Conservation (phyloP, 2,329 filamentous ascomycete genomes). For the Aspergillus pseudonomiae region DNA sequence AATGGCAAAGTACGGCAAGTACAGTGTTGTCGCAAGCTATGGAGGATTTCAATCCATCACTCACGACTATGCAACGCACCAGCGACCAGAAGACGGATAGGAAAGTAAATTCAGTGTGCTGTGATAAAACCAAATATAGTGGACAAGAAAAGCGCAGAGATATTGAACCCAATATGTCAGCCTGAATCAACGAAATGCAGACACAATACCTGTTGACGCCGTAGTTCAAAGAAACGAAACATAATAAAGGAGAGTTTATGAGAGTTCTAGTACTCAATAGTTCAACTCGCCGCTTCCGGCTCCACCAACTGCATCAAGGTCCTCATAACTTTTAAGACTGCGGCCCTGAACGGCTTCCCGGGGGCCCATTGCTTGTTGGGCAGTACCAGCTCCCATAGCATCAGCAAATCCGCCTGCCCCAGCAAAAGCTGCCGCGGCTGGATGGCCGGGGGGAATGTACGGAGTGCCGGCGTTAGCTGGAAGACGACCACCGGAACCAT, state of each 20-base stretch:
- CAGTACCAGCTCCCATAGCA: conserved; percentile 64
- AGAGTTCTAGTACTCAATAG: conserved; percentile 60
- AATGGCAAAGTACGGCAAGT: background rate
- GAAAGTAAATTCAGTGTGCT: background rate
- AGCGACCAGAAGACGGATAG: background rate
- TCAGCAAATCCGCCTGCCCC: conserved; percentile 50
- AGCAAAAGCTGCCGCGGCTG: conserved; percentile 41
- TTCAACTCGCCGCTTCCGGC: conserved; percentile 82
- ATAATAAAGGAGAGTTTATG: background rate
- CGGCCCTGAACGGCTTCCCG: conserved; percentile 90
- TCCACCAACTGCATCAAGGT: conserved; percentile 82
- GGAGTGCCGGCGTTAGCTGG: conserved; percentile 33
- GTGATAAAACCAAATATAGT: background rate
- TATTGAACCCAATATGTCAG: conserved; percentile 7
- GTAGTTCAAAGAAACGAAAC: conserved; percentile 9
- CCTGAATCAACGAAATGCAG: conserved; percentile 4
- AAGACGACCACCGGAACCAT: conserved; percentile 36
- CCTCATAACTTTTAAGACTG: conserved; percentile 95
- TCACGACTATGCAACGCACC: background rate
- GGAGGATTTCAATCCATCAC: background rate
- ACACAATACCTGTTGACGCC: conserved; percentile 15
- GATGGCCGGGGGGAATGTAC: conserved; percentile 45
- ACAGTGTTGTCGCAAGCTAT: background rate
- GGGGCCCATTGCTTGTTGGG: conserved; percentile 74
- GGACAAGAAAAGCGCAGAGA: background rate